Evolutionary conservation across 306 rosid genomes (phyloP), one percentile per base, ranked within the genome.

Genomic region (Rosa lucieae): DNA sequence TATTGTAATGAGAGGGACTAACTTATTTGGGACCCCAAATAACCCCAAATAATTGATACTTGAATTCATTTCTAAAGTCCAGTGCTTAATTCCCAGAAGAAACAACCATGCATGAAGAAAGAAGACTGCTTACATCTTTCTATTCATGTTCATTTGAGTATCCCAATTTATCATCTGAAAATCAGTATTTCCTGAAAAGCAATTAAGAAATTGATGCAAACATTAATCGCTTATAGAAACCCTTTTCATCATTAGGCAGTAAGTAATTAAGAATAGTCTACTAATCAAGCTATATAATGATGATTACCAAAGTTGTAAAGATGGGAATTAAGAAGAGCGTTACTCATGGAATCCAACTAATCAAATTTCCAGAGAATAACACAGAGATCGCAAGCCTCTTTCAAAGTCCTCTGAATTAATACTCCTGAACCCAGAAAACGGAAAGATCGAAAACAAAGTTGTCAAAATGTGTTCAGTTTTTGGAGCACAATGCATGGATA

Each of bases 311-410:
- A 82, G 79, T 39, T 67, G 63, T 61, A 71, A 81, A 75, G 77
- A 66, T 73, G 70, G 39, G 91, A 58, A 71, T 86, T 79, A 74
- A 81, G 86, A 87, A 89, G 62, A 67, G 86, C 75, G 83, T 87
- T 78, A 74, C 82, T 88, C 90, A 87, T 89, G 59, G 21, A 43
- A 32, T n/a, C 65, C 37, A 49, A 26, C 21, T 46, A 32, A 73
- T 68, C 55, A 10, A 52, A 53, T 32, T 56, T 70, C 8, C 20
- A 15, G 6, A 20, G 49, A 66, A 46, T 47, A 46, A 18, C 47
- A 12, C 37, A 44, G 47, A 17, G 47, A n/a, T 44, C 40, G 14
- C 37, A 58, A 26, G 46, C 47, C 66, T 42, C 49, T 49, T 77
- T n/a, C 26, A 13, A 32, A 47, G 6, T 66, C 49, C 46, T 77